Evolutionary conservation across 805 yeast species (phyloP).

Genomic region (Dipodascus albidus): DNA sequence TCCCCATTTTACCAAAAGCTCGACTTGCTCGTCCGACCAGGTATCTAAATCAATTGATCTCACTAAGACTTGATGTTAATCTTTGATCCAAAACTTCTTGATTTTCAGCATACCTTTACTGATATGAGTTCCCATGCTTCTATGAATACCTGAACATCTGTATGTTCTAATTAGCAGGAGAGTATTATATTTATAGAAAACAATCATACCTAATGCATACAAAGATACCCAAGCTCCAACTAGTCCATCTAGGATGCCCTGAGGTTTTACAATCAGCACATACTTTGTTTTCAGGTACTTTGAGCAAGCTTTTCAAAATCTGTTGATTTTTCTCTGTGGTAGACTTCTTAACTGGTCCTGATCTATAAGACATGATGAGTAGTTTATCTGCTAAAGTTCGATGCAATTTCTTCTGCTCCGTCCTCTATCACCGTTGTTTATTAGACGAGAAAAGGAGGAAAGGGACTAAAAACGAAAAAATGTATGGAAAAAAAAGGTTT

Average conservation of each 20-base stretch:
- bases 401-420: neutral
- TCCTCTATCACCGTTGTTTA: neutral
- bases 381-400: neutral
- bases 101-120: slow-evolving; percentile 35
- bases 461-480: neutral
- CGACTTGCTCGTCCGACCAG: slow-evolving; percentile 91
- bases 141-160: slow-evolving; percentile 83
- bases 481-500: neutral
- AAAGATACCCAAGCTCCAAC: slow-evolving; percentile 90
- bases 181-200: neutral
- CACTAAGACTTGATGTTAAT: slow-evolving; percentile 30
- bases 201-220: slow-evolving; percentile 49
- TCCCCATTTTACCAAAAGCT: slow-evolving; percentile 77
- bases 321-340: slow-evolving; percentile 47
- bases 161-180: neutral
- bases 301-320: slow-evolving; percentile 61
- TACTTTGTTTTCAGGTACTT: slow-evolving; percentile 61
- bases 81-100: neutral
- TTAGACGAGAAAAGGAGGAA: neutral
- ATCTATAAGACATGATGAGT: neutral
- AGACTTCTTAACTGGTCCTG: slow-evolving; percentile 14
- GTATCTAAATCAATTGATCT: slow-evolving; percentile 91
- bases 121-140: slow-evolving; percentile 93
- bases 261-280: slow-evolving; percentile 92
- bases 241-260: slow-evolving; percentile 94